Evolutionary conservation across 352 stramenopile species (phyloP), one percentile per base, ranked within the genome.

Genomic region (Pythium brachiatum): DNA sequence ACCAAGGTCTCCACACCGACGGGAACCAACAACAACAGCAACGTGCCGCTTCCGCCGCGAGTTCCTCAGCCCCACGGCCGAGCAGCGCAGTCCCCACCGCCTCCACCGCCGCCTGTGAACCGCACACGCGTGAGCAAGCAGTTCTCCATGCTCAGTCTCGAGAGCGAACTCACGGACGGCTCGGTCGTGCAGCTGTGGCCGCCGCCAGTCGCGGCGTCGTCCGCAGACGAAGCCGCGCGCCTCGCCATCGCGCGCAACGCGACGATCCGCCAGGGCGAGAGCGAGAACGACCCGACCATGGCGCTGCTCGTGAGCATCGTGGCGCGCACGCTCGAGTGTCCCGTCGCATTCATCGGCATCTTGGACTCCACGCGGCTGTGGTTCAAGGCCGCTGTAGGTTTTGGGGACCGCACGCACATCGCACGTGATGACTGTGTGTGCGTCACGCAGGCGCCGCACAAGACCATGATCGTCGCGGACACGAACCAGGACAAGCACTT

Each of bases 171-270:
- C 20, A 89, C 78, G 26, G 69, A 66, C 21, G 82, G 78, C 20
- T 88, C 73, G 52, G 72, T 88, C 25, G 81, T 89, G 39, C 82
- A 89, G 64, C 69, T 88, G 12, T 88, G 82, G 80, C 79, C 80
- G 6, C 69, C 74, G 55, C 76, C 69, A 12, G 67, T 79, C 18
- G 71, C 70, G 21, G 72, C 39, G n/a, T 47, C 39, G 39, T 47
- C 72, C 7, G 69, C 55, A 15, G 36, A 88, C 58, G 79, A 90
- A 57, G 72, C 57, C 27, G 74, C 72, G 12, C 66, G 78, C 16
- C 73, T 89, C 15, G 62, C 78, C 41, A 61, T 88, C 50, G 81
- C 76, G 9, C 74, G 78, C 31, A 68, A 85, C 66, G 73, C 76
- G n/a, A 70, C 72, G 9, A 86, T 90, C 58, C 64, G 60, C 39